These are phyloP conservation scores for Aspergillus pseudoglaucus DNA, from an alignment of 2,329 filamentous ascomycete genomes.

Conservation along the genomic window DNA sequence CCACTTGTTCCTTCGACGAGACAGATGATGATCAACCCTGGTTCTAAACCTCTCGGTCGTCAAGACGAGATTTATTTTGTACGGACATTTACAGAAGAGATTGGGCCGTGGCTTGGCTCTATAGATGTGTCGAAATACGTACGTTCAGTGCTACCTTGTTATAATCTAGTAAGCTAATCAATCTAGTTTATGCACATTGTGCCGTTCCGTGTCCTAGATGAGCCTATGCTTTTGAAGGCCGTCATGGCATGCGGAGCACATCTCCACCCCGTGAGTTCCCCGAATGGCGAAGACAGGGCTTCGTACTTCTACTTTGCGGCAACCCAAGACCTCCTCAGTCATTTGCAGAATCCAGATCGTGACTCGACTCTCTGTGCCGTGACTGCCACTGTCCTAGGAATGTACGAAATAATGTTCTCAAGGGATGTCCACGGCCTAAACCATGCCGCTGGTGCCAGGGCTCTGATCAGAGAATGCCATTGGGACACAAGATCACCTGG, in stretches of 20 bases:
- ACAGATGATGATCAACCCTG: slow-evolving; percentile 35
- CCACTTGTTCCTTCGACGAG: slow-evolving; percentile 32
- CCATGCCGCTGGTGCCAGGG: slow-evolving; percentile 77
- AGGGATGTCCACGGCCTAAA: slow-evolving; percentile 74
- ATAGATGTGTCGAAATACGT: slow-evolving; percentile 76
- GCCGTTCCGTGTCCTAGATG: slow-evolving; percentile 74
- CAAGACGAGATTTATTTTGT: slow-evolving; percentile 80
- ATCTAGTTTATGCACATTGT: slow-evolving; percentile 67
- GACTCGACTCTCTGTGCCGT: slow-evolving; percentile 80
- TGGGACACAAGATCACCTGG: slow-evolving; percentile 78
- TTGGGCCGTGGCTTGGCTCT: slow-evolving; percentile 90
- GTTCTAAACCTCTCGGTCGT: slow-evolving; percentile 59
- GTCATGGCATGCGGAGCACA: slow-evolving; percentile 84
- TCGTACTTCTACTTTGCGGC: slow-evolving; percentile 79
- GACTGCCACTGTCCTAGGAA: slow-evolving; percentile 79
- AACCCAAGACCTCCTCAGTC: slow-evolving; percentile 67
- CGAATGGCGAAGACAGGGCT: slow-evolving; percentile 70
- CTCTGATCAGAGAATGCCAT: slow-evolving; percentile 79
- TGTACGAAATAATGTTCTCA: slow-evolving; percentile 90
- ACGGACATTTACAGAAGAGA: slow-evolving; percentile 86
- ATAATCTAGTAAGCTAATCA: slow-evolving; percentile 7
- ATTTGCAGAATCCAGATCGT: slow-evolving; percentile 75
- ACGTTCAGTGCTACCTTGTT: slow-evolving; percentile 16
- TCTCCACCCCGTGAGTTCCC: slow-evolving; percentile 62
- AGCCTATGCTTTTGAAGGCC: slow-evolving; percentile 83